Evolutionary conservation across 148 eudicot genomes (phyloP), one percentile per base, ranked within the genome.

Genomic region (Limonium bicolor): DNA sequence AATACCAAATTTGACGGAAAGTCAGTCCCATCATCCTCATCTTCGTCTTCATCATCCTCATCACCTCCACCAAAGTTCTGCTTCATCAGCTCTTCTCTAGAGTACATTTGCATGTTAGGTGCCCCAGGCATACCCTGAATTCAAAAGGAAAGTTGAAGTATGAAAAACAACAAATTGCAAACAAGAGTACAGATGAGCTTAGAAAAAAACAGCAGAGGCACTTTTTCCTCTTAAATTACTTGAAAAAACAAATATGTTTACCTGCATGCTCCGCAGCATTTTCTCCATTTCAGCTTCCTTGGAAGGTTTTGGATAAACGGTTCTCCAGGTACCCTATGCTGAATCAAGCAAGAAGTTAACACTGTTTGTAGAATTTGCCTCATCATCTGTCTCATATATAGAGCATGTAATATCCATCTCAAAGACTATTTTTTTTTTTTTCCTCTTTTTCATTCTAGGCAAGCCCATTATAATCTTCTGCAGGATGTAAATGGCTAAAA

Each of bases 81-180:
- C 60, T 73, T 73, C 95, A 80, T 84, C 59, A 90, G 63, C 43
- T 90, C 93, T 40, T 90, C 97, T 71, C 97, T 52, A 0, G 93
- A 90, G 59, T 74, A 90, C 97, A 84, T 84, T 54, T 90, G 70
- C 95, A 84, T 90, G 54, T 84, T 75, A 2, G 97, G 95, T 6
- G 97, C 95, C 58, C 97, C 97, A 25, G 97, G 97, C 66, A 90
- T 73, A 50, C 97, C 93, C 97, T 87, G 46, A 43, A 56, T n/a
- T 46, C 22, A 51, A 9, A 30, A n/a, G 43, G 43, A 2, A 11
- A 55, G 42, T 20, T 8, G 20, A 21, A 6, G 13, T 20, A 2
- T 15, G 21, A n/a, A n/a, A n/a, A n/a, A n/a, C n/a, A n/a, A n/a
- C n/a, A n/a, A n/a, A 28, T 13, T 25, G 13, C 6, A 25, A 14